phyloP scores from a whole-genome alignment of 371 early-diverging fungal species.

The Nematocida sp. region DNA sequence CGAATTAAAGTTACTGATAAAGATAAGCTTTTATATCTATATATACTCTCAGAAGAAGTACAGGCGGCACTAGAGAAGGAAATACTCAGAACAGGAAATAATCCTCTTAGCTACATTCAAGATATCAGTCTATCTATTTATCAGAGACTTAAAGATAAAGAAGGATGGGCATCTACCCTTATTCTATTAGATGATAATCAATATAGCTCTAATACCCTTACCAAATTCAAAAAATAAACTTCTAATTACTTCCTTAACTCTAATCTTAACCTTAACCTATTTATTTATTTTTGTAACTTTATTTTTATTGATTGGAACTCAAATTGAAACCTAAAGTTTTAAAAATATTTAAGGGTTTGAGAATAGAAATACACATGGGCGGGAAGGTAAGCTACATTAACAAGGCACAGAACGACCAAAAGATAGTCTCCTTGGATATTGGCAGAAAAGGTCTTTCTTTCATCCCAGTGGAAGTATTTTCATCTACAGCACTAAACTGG shows the following conservation, averaged over 20 bases:
- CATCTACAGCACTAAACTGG: constrained; percentile 57
- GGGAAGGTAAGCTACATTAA: constrained; percentile 49
- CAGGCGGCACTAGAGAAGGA: constrained; percentile 2
- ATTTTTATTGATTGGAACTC: no score
- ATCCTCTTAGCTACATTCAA: constrained; percentile 26
- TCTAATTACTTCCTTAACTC: not conserved
- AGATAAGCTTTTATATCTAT: not conserved
- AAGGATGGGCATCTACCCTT: constrained; percentile 40
- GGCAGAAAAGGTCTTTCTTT: constrained; percentile 37
- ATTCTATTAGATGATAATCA: constrained; percentile 37
- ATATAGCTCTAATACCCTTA: constrained; percentile 30
- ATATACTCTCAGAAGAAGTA: constrained; percentile 26
- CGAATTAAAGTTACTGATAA: not conserved
- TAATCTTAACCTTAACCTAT: not conserved
- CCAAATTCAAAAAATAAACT: constrained; percentile 11
- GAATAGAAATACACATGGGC: constrained; percentile 22
- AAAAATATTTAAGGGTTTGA: constrained; percentile 13
- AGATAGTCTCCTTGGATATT: constrained; percentile 46
- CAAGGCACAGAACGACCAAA: constrained; percentile 41
- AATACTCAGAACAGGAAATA: constrained; percentile 5
- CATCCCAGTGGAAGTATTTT: constrained; percentile 48
- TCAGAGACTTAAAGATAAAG: not conserved
- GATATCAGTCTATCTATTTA: not conserved
- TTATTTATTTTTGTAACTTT: constrained; percentile 2
- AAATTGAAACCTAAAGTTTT: constrained; percentile 48